Base-by-base conservation (phyloP, 192 early-diverging fungal species). In the Glomus cerebriforme region DNA sequence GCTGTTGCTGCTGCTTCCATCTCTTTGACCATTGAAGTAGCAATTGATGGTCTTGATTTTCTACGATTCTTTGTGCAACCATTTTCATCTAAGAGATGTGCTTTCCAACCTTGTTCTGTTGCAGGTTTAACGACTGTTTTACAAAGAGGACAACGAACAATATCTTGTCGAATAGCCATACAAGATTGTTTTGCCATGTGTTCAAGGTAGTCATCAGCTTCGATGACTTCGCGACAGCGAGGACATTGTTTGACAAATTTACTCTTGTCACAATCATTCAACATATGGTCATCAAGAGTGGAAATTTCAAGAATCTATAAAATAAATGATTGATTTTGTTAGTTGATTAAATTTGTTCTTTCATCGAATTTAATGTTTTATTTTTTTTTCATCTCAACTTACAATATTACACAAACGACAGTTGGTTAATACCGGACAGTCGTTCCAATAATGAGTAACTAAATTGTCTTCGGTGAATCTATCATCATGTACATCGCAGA, bases 391-490 rank as follows among this genome's bases (percentile, higher is more conserved):
- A 7, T 19, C 3, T 34, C 15, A 9, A 83, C 88, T 82, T 84
- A 94, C 93, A 75, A 89, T 84, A 64, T 91, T 86, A 81, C 94
- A 95, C 32, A 87, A 79, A 0, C 92, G 88, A 73, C 94, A 95
- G 13, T 88, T 88, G 19, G 87, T 89, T 6, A 93, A 82, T 81
- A 92, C 84, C 2, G 92, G 90, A 77, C 94, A 95, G 13, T 93
- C 89, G 32, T 87, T 85, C 91, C 93, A 94, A 73, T 95, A 94
- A 79, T 95, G 94, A 26, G 86, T 79, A 22, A 94, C 90, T 37
- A 95, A 79, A 12, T 83, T 88, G 60, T 93, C 92, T 32, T 93
- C 92, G 8, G 87, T 92, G 65, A 93, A 95, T 0, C 54, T 81
- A 22, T 83, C 83, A 60, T 88, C 89, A 3, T 85, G 81, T 77